Evolutionary conservation across 1,284 basidiomycete species (phyloP).

Genomic region (Xanthoconium separans): DNA sequence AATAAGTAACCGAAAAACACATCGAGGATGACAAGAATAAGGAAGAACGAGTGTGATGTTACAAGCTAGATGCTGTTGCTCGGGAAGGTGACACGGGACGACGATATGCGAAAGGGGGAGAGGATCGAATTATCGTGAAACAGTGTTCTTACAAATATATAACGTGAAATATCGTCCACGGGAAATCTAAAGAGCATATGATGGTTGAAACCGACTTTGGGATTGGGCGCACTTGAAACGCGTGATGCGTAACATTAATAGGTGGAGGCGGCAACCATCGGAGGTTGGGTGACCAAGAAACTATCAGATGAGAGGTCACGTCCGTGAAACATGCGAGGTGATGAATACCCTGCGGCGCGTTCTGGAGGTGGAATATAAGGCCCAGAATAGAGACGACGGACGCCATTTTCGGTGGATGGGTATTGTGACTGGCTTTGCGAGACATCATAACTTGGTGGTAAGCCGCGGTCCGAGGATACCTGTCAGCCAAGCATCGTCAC

Average conservation of each 20-base stretch:
- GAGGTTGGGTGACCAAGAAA: conserved; percentile 24
- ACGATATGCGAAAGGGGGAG: not conserved
- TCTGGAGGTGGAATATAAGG: conserved; percentile 13
- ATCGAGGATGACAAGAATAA: not conserved
- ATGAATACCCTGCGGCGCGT: conserved; percentile 11
- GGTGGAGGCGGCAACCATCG: conserved; percentile 21
- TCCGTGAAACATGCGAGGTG: conserved; percentile 15
- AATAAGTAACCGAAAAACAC: not conserved
- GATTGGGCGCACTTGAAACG: conserved; percentile 3
- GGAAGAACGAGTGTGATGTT: not conserved
- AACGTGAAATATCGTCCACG: conserved; percentile 1
- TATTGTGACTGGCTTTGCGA: conserved; percentile 9
- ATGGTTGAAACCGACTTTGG: not conserved
- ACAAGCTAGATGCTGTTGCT: not conserved
- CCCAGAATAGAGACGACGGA: not conserved
- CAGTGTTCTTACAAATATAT: conserved; percentile 2
- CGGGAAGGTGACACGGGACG: not conserved
- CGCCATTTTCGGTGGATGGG: conserved; percentile 7
- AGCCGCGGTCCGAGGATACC: conserved; percentile 11
- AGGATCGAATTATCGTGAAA: conserved; percentile 1
- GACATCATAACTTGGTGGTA: conserved; percentile 26
- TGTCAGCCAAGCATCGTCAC: conserved; percentile 3
- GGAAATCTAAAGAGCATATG: conserved; percentile 1
- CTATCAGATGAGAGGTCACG: conserved; percentile 29
- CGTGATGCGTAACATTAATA: conserved; percentile 19